These are phyloP conservation scores for Zopfia rhizophila DNA, from an alignment of 2,329 filamentous ascomycete species.

Conservation along the genomic window DNA sequence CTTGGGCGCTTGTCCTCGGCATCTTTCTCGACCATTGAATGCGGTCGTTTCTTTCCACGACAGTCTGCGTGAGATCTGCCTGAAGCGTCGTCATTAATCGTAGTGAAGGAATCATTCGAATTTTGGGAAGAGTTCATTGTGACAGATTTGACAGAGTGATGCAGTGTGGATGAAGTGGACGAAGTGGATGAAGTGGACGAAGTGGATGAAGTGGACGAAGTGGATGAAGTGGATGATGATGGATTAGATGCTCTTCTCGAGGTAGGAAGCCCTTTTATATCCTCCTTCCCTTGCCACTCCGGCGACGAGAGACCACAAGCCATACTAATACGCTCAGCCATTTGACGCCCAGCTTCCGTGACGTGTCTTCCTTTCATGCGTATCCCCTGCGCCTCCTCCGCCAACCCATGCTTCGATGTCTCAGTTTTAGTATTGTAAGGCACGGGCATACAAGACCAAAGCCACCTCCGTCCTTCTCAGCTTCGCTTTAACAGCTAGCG, in stretches of 20 bases:
- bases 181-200: constrained; percentile 2
- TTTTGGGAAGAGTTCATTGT: too few relatives aligned
- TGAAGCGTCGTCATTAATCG: constrained; percentile 3
- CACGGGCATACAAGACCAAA: too few relatives aligned
- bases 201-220: too few relatives aligned
- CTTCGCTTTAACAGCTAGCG: too few relatives aligned
- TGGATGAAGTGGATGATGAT: too few relatives aligned
- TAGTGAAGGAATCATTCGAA: constrained; percentile 3
- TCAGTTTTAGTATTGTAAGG: constrained; percentile 1
- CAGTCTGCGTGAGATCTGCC: constrained; percentile 1
- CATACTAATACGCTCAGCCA: background rate
- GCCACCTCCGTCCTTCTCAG: too few relatives aligned
- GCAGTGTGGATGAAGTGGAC: too few relatives aligned
- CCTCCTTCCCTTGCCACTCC: constrained; percentile 1
- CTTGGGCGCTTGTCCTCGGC: background rate
- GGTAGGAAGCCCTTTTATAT: constrained; percentile 4
- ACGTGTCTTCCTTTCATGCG: constrained; percentile 4
- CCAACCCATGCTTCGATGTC: background rate
- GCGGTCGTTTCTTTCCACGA: constrained; percentile 3
- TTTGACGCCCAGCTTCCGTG: too few relatives aligned
- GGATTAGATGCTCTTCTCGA: too few relatives aligned
- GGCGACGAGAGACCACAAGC: constrained; percentile 5
- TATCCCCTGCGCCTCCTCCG: background rate
- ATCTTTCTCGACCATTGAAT: constrained; percentile 2
- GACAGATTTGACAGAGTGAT: too few relatives aligned